Conservation (phyloP, 257 asterid genomes). For the Ilex asprella region DNA sequence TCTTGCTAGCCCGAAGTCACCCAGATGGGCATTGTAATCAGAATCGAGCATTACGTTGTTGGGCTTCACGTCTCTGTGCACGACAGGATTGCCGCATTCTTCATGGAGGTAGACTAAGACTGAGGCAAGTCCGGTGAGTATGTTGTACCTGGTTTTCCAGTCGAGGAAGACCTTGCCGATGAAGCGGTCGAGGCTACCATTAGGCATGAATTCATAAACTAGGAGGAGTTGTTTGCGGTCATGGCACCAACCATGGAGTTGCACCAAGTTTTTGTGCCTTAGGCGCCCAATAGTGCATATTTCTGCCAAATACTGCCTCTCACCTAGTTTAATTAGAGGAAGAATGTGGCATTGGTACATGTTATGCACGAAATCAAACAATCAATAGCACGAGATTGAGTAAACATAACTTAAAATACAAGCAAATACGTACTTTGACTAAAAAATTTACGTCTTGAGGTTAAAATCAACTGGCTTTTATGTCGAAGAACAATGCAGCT, state of each 20-base stretch:
- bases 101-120: constrained; percentile 60
- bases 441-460: too few species aligned
- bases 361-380: not conserved
- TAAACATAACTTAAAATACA: too few species aligned
- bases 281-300: constrained; percentile 62
- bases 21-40: constrained; percentile 41
- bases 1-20: constrained; percentile 64
- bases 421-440: too few species aligned
- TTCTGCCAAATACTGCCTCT: constrained; percentile 63
- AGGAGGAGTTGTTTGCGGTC: constrained; percentile 42
- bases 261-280: constrained; percentile 60
- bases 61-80: constrained; percentile 69
- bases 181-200: constrained; percentile 63
- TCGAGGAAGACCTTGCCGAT: constrained; percentile 43
- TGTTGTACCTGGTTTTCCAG: constrained; percentile 48
- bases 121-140: constrained; percentile 45
- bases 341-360: not conserved
- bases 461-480: too few species aligned
- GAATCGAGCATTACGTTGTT: constrained; percentile 64
- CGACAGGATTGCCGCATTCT: constrained; percentile 54
- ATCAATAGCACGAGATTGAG: too few species aligned
- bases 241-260: constrained; percentile 68
- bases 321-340: constrained; percentile 24
- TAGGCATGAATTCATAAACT: constrained; percentile 58
- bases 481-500: too few species aligned